Conservation (phyloP, 2,329 filamentous ascomycete species). For the Penicillium verrucosum region DNA sequence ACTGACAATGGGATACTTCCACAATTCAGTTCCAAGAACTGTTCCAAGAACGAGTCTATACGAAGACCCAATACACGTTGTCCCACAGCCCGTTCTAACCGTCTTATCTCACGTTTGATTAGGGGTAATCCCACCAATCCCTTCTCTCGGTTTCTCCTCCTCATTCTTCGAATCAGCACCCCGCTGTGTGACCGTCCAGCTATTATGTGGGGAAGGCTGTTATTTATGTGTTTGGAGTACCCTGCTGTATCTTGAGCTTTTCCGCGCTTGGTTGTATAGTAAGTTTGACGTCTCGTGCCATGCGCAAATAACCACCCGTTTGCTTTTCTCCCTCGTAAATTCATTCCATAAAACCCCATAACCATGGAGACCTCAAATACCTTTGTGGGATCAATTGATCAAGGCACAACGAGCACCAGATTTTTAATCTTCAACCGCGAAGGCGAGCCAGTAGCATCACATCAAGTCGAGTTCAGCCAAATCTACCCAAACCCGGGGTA, state of each 20-base stretch:
- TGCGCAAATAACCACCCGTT: not conserved
- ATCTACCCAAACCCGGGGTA: conserved; percentile 81
- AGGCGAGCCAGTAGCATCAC: conserved; percentile 73
- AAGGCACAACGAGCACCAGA: conserved; percentile 82
- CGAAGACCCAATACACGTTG: not conserved
- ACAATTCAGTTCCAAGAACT: not conserved
- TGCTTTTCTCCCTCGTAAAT: not conserved
- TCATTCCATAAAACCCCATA: not conserved
- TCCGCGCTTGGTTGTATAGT: not conserved
- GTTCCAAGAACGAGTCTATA: not conserved
- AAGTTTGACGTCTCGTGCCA: not conserved
- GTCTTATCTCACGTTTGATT: not conserved
- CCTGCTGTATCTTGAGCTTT: not conserved
- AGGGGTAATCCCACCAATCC: conserved; percentile 6
- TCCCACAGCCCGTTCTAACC: not conserved
- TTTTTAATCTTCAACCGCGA: conserved; percentile 84
- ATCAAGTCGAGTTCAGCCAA: conserved; percentile 83
- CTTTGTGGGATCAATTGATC: conserved; percentile 84
- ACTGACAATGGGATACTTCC: not conserved
- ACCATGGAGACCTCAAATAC: conserved; percentile 26
- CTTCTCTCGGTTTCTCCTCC: not conserved
- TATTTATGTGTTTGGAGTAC: not conserved
- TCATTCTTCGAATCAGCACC: not conserved
- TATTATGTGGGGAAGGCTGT: not conserved
- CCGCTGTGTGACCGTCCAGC: conserved; percentile 1